Evolutionary conservation across 495 filamentous ascomycete genomes (phyloP).

Genomic region (Penicillium bovifimosum): DNA sequence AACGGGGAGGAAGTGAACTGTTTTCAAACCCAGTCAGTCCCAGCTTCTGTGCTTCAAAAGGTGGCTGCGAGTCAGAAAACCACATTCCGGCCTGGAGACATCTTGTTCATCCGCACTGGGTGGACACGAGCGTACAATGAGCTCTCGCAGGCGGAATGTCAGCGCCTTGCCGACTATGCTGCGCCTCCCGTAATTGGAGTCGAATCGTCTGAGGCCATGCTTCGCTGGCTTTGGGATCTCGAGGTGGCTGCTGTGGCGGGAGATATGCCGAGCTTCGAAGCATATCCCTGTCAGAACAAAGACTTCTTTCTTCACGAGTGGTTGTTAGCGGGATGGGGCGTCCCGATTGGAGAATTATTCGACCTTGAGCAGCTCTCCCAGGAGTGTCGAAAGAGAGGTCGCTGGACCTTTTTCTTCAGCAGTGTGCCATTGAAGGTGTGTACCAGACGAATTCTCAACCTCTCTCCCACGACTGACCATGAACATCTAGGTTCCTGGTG

Average conservation of each 20-base stretch:
- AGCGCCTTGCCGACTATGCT: constrained; percentile 22
- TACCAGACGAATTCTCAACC: background rate
- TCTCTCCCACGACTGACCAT: background rate
- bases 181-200: constrained; percentile 40
- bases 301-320: constrained; percentile 45
- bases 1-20: constrained; percentile 33
- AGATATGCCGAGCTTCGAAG: constrained; percentile 46
- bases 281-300: constrained; percentile 25
- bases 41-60: constrained; percentile 34
- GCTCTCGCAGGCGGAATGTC: constrained; percentile 25
- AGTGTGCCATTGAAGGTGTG: constrained; percentile 51
- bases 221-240: constrained; percentile 47
- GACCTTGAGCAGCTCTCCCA: constrained; percentile 46
- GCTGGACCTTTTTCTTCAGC: constrained; percentile 50
- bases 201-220: constrained; percentile 34
- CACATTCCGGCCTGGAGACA: constrained; percentile 44
- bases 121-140: constrained; percentile 40
- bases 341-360: constrained; percentile 56
- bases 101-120: constrained; percentile 51
- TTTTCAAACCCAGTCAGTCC: constrained; percentile 38
- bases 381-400: constrained; percentile 37
- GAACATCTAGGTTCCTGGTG: constrained; percentile 37
- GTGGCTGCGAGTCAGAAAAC: constrained; percentile 31
- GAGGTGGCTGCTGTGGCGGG: constrained; percentile 49
- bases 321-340: constrained; percentile 50